These are phyloP conservation scores for Boletus tylopilopsis DNA, from an alignment of 768 basidiomycete species.

Conservation along the genomic window DNA sequence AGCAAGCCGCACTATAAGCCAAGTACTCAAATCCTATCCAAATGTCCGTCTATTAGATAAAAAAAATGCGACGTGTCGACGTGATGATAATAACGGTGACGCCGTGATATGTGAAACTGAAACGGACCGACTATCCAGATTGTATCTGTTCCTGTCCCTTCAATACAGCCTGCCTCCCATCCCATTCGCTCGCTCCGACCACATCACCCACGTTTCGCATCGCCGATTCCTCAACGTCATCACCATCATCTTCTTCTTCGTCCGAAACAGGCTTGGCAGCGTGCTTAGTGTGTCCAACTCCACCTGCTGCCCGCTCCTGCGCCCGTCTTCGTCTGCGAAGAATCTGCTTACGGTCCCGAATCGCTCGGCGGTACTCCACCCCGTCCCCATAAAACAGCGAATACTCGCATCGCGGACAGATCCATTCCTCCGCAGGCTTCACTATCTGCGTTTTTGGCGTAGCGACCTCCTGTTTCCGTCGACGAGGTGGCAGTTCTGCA, in stretches of 20 bases:
- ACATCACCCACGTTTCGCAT: conserved; percentile 1
- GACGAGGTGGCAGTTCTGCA: conserved; percentile 58
- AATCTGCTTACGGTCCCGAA: conserved; percentile 76
- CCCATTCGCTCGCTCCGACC: conserved; percentile 10
- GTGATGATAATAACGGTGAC: conserved; percentile 22
- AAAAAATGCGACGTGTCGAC: conserved; percentile 23
- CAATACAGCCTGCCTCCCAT: conserved; percentile 6
- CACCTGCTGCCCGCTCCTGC: conserved; percentile 57
- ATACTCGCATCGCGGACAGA: conserved; percentile 94
- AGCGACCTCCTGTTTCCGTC: conserved; percentile 28
- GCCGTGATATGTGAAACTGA: conserved; percentile 18
- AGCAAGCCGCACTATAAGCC: conserved; percentile 32
- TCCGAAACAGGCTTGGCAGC: conserved; percentile 18
- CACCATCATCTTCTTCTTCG: conserved; percentile 24
- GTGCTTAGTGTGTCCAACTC: conserved; percentile 23
- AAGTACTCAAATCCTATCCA: conserved; percentile 31
- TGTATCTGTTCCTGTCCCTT: conserved; percentile 19
- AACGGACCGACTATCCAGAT: conserved; percentile 21
- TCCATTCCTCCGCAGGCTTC: conserved; percentile 81
- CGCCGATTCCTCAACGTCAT: conserved; percentile 8
- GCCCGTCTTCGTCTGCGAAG: conserved; percentile 66
- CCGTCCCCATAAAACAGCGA: conserved; percentile 88
- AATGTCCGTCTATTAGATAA: conserved; percentile 38
- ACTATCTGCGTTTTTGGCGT: conserved; percentile 37
- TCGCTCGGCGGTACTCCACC: conserved; percentile 54